These are phyloP conservation scores for Colletotrichum magnum DNA, from an alignment of 2,329 filamentous ascomycete species.

Conservation along the genomic window DNA sequence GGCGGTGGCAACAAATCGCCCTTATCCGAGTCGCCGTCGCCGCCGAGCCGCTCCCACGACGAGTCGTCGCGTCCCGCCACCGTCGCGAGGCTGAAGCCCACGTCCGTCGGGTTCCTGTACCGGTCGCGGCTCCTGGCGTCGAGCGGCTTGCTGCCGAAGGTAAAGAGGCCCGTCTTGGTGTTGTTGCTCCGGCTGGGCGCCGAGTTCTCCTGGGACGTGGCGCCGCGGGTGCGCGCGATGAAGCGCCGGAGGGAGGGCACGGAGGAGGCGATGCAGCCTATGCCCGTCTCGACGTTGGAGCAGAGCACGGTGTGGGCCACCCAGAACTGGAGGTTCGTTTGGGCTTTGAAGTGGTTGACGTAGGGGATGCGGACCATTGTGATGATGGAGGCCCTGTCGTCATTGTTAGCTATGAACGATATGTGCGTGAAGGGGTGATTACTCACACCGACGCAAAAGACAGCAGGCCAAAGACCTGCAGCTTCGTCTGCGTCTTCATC, in stretches of 20 bases:
- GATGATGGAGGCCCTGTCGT: slow-evolving; percentile 41
- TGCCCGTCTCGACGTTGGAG: slow-evolving; percentile 44
- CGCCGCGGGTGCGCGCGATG: slow-evolving; percentile 33
- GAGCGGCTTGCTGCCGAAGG: slow-evolving; percentile 38
- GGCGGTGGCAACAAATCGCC: slow-evolving; percentile 29
- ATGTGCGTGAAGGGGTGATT: too few relatives aligned
- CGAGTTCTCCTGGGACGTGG: slow-evolving; percentile 23
- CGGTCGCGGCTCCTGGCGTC: slow-evolving; percentile 30
- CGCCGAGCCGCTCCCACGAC: slow-evolving; percentile 39
- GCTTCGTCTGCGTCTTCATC: slow-evolving; percentile 47
- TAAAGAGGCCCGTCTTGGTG: slow-evolving; percentile 29
- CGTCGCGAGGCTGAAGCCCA: slow-evolving; percentile 37
- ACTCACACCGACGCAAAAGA: slow-evolving; percentile 43
- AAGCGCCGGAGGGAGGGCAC: slow-evolving; percentile 42
- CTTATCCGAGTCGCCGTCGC: slow-evolving; percentile 40
- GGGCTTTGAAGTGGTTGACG: slow-evolving; percentile 41
- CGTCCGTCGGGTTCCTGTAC: slow-evolving; percentile 38
- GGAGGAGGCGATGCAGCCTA: slow-evolving; percentile 43
- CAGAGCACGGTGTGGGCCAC: slow-evolving; percentile 42
- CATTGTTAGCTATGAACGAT: neutral
- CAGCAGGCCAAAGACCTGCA: slow-evolving; percentile 43
- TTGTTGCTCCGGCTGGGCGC: slow-evolving; percentile 21
- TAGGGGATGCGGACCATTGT: slow-evolving; percentile 45
- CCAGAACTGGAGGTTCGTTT: slow-evolving; percentile 41
- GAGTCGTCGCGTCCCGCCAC: slow-evolving; percentile 37